Evolutionary conservation across 345 rosid species (phyloP).

Genomic region (Hypericum perforatum): DNA sequence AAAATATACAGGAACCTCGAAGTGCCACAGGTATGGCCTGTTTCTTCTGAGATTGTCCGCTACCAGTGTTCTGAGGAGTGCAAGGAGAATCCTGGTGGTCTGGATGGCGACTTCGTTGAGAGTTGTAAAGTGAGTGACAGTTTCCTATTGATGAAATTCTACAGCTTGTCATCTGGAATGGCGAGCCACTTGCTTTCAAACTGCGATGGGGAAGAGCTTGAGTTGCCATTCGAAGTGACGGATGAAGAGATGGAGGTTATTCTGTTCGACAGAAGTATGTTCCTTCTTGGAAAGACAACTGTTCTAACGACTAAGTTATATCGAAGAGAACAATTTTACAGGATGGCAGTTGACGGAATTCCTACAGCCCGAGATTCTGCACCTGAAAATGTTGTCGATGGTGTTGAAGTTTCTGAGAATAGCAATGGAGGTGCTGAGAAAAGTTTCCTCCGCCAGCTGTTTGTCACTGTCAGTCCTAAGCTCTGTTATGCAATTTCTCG

Average conservation of each 20-base stretch:
- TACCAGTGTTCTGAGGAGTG: constrained; percentile 9
- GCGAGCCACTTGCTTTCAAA: constrained; percentile 33
- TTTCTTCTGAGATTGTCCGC: constrained; percentile 21
- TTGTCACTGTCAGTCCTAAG: constrained; percentile 45
- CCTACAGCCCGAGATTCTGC: background rate
- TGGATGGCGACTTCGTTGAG: constrained; percentile 21
- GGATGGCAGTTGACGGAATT: constrained; percentile 18
- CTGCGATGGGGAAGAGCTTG: constrained; percentile 27
- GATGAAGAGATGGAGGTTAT: constrained; percentile 35
- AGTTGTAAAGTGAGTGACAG: constrained; percentile 40
- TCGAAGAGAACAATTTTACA: constrained; percentile 25
- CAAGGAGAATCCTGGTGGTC: constrained; percentile 8
- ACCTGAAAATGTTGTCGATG: background rate
- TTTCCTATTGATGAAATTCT: constrained; percentile 44
- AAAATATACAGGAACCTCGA: constrained; percentile 31
- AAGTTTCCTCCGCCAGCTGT: constrained; percentile 31
- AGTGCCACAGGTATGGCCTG: constrained; percentile 33
- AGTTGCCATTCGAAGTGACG: constrained; percentile 44
- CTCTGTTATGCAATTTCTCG: constrained; percentile 38
- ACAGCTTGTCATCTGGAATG: constrained; percentile 27
- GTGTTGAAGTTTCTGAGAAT: background rate
- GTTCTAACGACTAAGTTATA: constrained; percentile 38
- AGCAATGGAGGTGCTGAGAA: constrained; percentile 9
- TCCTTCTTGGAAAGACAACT: constrained; percentile 49
- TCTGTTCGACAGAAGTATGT: constrained; percentile 27